Percentiles rank a stretch among this genome's conserved stretches.
Evolutionary conservation across 192 early-diverging fungal genomes (phyloP).

Genomic region (Phycomyces nitens): DNA sequence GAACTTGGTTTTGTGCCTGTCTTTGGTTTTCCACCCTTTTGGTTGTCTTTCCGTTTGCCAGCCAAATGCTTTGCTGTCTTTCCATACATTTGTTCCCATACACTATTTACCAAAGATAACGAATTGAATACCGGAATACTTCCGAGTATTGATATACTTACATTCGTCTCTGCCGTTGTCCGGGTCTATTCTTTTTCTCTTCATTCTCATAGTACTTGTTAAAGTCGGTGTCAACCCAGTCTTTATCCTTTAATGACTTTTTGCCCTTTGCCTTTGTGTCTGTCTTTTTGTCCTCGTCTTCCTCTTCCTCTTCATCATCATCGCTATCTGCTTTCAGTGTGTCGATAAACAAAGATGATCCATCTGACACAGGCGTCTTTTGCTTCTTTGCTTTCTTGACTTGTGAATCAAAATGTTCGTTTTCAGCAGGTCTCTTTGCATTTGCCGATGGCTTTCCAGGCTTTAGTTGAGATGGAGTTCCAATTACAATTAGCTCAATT

Average conservation of each 20-base stretch:
- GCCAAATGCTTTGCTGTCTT: conserved; percentile 31
- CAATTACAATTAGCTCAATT: conserved; percentile 7
- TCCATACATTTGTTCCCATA: conserved; percentile 35
- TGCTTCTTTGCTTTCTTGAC: background rate
- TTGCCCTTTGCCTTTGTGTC: background rate
- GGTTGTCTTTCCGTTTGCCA: conserved; percentile 7
- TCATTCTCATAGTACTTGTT: conserved; percentile 33
- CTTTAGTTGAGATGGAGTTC: background rate
- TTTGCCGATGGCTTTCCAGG: background rate
- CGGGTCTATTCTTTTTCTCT: conserved; percentile 27
- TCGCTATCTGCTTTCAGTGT: conserved; percentile 1
- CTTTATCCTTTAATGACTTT: background rate
- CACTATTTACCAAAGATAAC: conserved; percentile 7
- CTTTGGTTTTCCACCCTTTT: conserved; percentile 15
- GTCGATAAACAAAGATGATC: background rate
- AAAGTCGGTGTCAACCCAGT: conserved; percentile 30
- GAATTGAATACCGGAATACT: background rate
- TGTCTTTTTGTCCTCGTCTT: conserved; percentile 3
- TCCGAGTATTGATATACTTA: conserved; percentile 13
- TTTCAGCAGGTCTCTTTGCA: background rate
- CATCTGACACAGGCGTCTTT: background rate
- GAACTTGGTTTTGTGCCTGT: background rate
- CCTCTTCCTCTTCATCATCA: background rate
- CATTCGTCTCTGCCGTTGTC: conserved; percentile 33
- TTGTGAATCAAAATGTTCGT: background rate